These are phyloP conservation scores for Sambucus nigra DNA, from an alignment of 129 eudicot genomes.

Conservation along the genomic window DNA sequence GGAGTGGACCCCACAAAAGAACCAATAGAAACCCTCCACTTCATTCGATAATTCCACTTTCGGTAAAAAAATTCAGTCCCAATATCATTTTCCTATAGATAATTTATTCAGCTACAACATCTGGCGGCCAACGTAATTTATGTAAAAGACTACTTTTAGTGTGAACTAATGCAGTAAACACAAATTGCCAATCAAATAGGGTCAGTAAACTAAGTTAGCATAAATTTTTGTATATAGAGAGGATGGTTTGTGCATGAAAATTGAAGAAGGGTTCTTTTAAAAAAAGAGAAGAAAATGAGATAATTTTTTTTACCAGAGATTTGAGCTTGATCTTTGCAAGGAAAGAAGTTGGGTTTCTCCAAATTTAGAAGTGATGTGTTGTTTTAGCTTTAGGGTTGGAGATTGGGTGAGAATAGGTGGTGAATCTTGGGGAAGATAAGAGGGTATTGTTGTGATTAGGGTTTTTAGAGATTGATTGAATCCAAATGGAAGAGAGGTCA, in stretches of 20 bases:
- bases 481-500: constrained; percentile 27
- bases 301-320: constrained; percentile 36
- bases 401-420: constrained; percentile 4
- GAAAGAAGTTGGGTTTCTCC: constrained; percentile 36
- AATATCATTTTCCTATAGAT: too few relatives aligned
- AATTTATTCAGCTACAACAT: too few relatives aligned
- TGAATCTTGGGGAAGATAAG: constrained; percentile 17
- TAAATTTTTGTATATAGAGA: too few relatives aligned
- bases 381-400: constrained; percentile 19
- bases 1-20: too few relatives aligned
- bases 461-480: constrained; percentile 40
- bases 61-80: too few relatives aligned
- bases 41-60: too few relatives aligned
- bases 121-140: too few relatives aligned
- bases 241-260: neutral
- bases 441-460: constrained; percentile 14
- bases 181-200: too few relatives aligned
- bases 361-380: constrained; percentile 20
- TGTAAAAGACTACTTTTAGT: too few relatives aligned
- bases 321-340: constrained; percentile 41
- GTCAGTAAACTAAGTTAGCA: too few relatives aligned
- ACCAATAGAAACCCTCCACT: too few relatives aligned
- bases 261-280: neutral
- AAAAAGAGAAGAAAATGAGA: neutral
- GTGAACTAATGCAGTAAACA: too few relatives aligned